Conservation (phyloP, 176 grass and related monocot species). For the Puya raimondii region DNA sequence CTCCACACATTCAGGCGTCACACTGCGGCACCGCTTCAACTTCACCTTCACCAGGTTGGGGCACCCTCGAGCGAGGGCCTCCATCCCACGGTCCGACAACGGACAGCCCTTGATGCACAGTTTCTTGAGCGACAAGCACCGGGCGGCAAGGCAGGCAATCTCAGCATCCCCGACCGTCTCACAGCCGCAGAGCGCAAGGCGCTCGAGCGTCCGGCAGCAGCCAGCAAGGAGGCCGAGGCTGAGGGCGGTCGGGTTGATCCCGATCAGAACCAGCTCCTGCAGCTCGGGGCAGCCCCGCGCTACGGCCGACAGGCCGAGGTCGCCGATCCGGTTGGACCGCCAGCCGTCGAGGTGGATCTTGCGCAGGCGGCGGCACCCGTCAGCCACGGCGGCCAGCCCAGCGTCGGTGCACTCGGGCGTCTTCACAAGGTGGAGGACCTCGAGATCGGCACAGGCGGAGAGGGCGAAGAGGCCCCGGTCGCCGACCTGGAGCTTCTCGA, state of each 20-base stretch:
- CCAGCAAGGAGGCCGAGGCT: conserved; percentile 63
- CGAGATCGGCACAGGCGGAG: conserved; percentile 46
- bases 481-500: conserved; percentile 87
- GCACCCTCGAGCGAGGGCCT: conserved; percentile 60
- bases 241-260: conserved; percentile 68
- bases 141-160: conserved; percentile 76
- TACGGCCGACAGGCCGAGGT: conserved; percentile 60
- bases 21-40: conserved; percentile 78
- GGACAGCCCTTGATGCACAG: conserved; percentile 98
- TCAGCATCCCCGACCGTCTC: conserved; percentile 79
- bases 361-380: conserved; percentile 65
- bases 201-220: conserved; percentile 59
- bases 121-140: conserved; percentile 75
- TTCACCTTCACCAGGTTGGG: conserved; percentile 90
- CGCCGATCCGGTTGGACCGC: conserved; percentile 77
- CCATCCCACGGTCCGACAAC: conserved; percentile 74
- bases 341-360: conserved; percentile 92
- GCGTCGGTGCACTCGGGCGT: conserved; percentile 77
- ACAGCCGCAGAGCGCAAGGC: conserved; percentile 80
- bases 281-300: conserved; percentile 53
- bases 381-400: conserved; percentile 54
- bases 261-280: conserved; percentile 80
- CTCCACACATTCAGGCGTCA: conserved; percentile 54
- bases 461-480: conserved; percentile 68
- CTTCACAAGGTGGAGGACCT: conserved; percentile 87